Evolutionary conservation across 441 rosid genomes (phyloP), one percentile per base, ranked within the genome.

Genomic region (Erysimum cheiri): DNA sequence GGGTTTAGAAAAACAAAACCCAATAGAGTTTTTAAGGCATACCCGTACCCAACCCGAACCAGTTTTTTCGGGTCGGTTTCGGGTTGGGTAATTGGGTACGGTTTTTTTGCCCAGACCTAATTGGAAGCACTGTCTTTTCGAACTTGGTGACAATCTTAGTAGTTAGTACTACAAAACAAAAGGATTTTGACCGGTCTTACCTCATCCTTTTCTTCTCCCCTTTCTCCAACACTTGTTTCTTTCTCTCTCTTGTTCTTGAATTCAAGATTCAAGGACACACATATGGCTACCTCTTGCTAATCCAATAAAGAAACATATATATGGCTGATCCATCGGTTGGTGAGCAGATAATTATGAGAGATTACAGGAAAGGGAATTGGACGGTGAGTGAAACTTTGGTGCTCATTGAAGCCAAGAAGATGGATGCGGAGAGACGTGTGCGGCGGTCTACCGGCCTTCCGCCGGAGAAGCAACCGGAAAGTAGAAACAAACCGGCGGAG

Each of bases 291-390:
- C 60, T 15, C 26, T 32, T 55, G 8, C 40, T 55, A 55, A 55
- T 55, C 60, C 37, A 29, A 15, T 13, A 55, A 14, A 32, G 26
- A 22, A 22, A 32, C 40, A 55, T n/a, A 55, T 10, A 24, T 1
- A 59, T 85, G 93, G 80, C 89, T 71, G 88, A 81, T 64, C 85
- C 79, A 59, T 77, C 60, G 1, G 0, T 41, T 6, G 32, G 66
- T 8, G 67, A 13, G 5, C 32, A 66, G 15, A 26, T 41, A 40
- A 24, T 50, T 24, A 43, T 26, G 72, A 87, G 93, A 75, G 96
- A 89, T 9, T 89, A 86, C 71, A 84, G 86, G 63, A 91, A 91
- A 79, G 96, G 90, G 4, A 91, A 89, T 81, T 91, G 97, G 92
- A 85, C 90, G 8, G 66, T 89, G 53, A 60, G 44, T 28, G 97